Base-by-base conservation (phyloP, 108 stramenopile species). In the Schizochytrium sp. region DNA sequence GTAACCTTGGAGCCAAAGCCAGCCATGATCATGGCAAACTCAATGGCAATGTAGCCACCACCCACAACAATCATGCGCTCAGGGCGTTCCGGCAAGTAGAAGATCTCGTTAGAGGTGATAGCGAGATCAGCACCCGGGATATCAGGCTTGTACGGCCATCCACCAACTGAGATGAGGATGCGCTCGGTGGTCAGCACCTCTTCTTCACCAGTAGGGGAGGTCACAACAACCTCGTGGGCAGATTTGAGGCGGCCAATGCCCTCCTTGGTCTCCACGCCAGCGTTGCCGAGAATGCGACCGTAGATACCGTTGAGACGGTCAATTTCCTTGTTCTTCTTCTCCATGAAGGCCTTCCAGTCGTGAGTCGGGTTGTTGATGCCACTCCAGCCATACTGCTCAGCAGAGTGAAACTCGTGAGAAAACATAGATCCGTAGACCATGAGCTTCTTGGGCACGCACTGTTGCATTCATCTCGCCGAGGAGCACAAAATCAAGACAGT, bases 1-100 rank as follows among this genome's bases (percentile, higher is more conserved):
- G 95, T 94, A 8, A 96, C 95, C 60, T 97, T 94, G 46, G 94
- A 94, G 0, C 97, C 97, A 17, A 98, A 90, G 61, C 93, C 93
- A 47, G 96, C 93, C 57, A 99, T 91, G 38, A 98, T 95, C 58
- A 97, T 96, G 3, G 97, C 97, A 12, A 98, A 89, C 92, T 98
- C 98, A 13, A 98, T 97, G 44, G 97, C 98, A 90, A 98, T 98
- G 92, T 98, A 99, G 41, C 98, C 98, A 19, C 96, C 97, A n/a
- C 98, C 98, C 28, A 99, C 96, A 45, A 99, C 96, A 44, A 96
- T 95, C 3, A 95, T 96, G 72, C 94, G 94, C 61, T 93, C 61
- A 5, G 98, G 98, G 88, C 95, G 92, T 19, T 92, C 93, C 88
- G 94, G 93, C 91, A 99, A 59, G 8, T 97, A 96, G 92, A 99